A percentile compares a stretch with the other conserved stretches of the same genome.
These are phyloP conservation scores for Hypomontagnella monticulosa DNA, from an alignment of 495 filamentous ascomycete genomes.

Conservation along the genomic window DNA sequence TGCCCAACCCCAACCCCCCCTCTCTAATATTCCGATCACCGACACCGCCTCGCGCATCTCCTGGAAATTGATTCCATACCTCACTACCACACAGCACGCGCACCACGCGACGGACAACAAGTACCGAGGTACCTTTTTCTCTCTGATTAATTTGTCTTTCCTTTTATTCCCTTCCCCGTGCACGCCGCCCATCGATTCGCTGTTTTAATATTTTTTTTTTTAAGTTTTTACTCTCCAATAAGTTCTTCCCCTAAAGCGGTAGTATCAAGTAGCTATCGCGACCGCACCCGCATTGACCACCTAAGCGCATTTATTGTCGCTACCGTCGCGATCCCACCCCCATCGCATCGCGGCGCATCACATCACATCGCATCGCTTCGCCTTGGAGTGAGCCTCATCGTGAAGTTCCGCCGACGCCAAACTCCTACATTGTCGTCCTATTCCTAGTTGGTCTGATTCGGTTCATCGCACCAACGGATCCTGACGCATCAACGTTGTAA, in stretches of 20 bases:
- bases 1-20: conserved; percentile 47
- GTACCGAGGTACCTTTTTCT: conserved; percentile 40
- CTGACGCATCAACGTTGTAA: neutral
- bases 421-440: neutral
- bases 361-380: neutral
- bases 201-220: conserved; percentile 36
- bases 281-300: conserved; percentile 36
- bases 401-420: conserved; percentile 11
- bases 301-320: neutral
- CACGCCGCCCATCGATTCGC: conserved; percentile 37
- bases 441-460: conserved; percentile 43
- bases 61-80: conserved; percentile 42
- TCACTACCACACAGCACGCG: conserved; percentile 25
- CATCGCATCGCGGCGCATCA: neutral
- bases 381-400: conserved; percentile 25
- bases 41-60: conserved; percentile 42
- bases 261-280: conserved; percentile 36
- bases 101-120: conserved; percentile 41
- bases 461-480: conserved; percentile 42
- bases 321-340: conserved; percentile 2
- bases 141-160: conserved; percentile 22
- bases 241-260: conserved; percentile 36
- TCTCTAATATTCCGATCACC: conserved; percentile 46
- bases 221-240: conserved; percentile 36
- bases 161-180: conserved; percentile 29